These are phyloP conservation scores for Golubevia sp. DNA, from an alignment of 1,284 basidiomycete species.

Conservation along the genomic window DNA sequence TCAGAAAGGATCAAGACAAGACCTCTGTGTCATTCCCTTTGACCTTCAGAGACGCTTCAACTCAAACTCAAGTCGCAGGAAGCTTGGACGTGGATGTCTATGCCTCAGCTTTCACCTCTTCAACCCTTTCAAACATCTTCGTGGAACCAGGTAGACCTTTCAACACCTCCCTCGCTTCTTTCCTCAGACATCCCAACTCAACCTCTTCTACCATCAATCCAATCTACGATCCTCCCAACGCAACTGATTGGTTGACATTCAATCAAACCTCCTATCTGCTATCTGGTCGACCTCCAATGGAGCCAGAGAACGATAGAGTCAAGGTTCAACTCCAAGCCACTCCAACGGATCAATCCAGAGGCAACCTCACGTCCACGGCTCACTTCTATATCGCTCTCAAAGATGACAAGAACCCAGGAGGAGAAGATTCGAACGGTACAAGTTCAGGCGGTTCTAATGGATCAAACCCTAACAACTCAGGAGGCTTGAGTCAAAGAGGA, in stretches of 20 bases:
- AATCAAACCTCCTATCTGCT: slow-evolving; percentile 18
- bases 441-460: neutral
- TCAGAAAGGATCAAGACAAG: slow-evolving; percentile 2
- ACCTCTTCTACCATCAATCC: slow-evolving; percentile 4
- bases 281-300: slow-evolving; percentile 19
- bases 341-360: neutral
- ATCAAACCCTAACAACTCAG: neutral
- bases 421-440: neutral
- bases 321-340: slow-evolving; percentile 9
- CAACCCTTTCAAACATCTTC: slow-evolving; percentile 14
- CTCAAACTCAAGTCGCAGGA: neutral
- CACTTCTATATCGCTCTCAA: slow-evolving; percentile 12
- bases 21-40: slow-evolving; percentile 19
- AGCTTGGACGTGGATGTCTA: slow-evolving; percentile 17
- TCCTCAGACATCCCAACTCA: slow-evolving; percentile 1
- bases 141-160: slow-evolving; percentile 8
- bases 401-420: slow-evolving; percentile 2
- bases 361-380: neutral
- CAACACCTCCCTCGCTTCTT: neutral
- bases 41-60: slow-evolving; percentile 12
- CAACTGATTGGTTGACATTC: slow-evolving; percentile 26
- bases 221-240: slow-evolving; percentile 18
- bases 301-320: slow-evolving; percentile 3
- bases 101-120: slow-evolving; percentile 21
- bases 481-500: slow-evolving; percentile 22